Conservation (phyloP, 805 yeast species). For the Tetrapisispora iriomotensis region DNA sequence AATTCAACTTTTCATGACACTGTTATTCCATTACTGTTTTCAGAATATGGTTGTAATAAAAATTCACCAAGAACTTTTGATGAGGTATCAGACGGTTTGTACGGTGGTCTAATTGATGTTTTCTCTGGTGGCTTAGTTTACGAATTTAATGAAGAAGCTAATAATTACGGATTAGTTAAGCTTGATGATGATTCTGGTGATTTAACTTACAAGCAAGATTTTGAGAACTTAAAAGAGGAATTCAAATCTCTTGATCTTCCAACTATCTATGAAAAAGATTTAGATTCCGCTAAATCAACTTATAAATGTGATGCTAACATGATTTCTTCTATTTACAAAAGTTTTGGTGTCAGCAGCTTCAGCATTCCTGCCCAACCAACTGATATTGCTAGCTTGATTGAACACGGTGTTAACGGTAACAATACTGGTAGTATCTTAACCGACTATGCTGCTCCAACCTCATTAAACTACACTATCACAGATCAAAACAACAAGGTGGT, state of each 20-base stretch:
- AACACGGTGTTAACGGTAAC: conserved; percentile 38
- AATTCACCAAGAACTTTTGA: conserved; percentile 73
- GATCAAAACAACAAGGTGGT: conserved; percentile 30
- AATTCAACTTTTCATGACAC: conserved; percentile 49
- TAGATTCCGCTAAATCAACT: conserved; percentile 26
- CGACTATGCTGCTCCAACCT: conserved; percentile 31
- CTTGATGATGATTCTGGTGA: conserved; percentile 36
- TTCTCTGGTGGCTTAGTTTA: conserved; percentile 91
- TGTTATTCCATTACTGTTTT: conserved; percentile 57
- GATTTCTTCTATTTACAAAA: conserved; percentile 31
- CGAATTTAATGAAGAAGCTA: conserved; percentile 72
- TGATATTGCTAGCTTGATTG: conserved; percentile 35
- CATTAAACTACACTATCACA: conserved; percentile 33
- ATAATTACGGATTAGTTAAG: conserved; percentile 67
- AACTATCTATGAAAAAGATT: conserved; percentile 27
- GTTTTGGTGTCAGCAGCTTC: conserved; percentile 37
- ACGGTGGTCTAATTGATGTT: conserved; percentile 52
- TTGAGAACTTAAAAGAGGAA: conserved; percentile 38
- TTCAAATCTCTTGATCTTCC: conserved; percentile 32
- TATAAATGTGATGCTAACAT: conserved; percentile 33
- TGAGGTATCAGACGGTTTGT: conserved; percentile 61
- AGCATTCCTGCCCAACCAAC: conserved; percentile 40
- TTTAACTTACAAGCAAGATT: conserved; percentile 39
- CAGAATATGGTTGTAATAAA: conserved; percentile 79
- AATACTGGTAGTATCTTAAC: conserved; percentile 37